Evolutionary conservation across 2,329 filamentous ascomycete genomes (phyloP).

Genomic region (Nigrospora sphaerica): DNA sequence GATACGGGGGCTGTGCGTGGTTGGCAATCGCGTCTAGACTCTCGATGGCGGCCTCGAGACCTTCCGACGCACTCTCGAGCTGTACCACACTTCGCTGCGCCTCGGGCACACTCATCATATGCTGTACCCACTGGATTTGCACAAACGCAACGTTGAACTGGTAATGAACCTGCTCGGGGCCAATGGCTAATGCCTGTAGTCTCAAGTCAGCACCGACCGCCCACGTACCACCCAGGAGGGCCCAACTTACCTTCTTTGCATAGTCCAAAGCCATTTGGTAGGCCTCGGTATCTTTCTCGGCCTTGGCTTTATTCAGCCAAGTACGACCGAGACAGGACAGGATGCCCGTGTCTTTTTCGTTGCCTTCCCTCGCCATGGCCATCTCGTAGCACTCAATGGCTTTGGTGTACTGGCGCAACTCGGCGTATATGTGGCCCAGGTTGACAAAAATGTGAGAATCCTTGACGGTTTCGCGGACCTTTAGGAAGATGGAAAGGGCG

Average conservation of each 20-base stretch:
- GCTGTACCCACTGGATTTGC: slow-evolving; percentile 85
- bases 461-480: slow-evolving; percentile 82
- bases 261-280: slow-evolving; percentile 52
- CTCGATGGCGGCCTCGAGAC: slow-evolving; percentile 80
- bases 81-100: slow-evolving; percentile 71
- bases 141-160: slow-evolving; percentile 98
- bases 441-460: slow-evolving; percentile 88
- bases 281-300: slow-evolving; percentile 49
- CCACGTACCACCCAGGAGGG: not conserved
- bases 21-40: slow-evolving; percentile 57
- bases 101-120: slow-evolving; percentile 69
- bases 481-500: slow-evolving; percentile 81
- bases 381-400: slow-evolving; percentile 93
- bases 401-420: slow-evolving; percentile 82
- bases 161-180: slow-evolving; percentile 80
- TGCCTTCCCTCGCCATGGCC: slow-evolving; percentile 71
- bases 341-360: slow-evolving; percentile 66
- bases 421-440: slow-evolving; percentile 85
- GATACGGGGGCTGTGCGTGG: slow-evolving; percentile 71
- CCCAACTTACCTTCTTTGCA: slow-evolving; percentile 51
- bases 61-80: slow-evolving; percentile 70
- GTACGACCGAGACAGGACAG: slow-evolving; percentile 81
- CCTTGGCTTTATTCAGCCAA: slow-evolving; percentile 74
- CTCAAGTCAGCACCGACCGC: slow-evolving; percentile 13
- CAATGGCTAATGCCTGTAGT: slow-evolving; percentile 62